phyloP scores from a whole-genome alignment of 345 rosid species.

The Euclidium syriacum region DNA sequence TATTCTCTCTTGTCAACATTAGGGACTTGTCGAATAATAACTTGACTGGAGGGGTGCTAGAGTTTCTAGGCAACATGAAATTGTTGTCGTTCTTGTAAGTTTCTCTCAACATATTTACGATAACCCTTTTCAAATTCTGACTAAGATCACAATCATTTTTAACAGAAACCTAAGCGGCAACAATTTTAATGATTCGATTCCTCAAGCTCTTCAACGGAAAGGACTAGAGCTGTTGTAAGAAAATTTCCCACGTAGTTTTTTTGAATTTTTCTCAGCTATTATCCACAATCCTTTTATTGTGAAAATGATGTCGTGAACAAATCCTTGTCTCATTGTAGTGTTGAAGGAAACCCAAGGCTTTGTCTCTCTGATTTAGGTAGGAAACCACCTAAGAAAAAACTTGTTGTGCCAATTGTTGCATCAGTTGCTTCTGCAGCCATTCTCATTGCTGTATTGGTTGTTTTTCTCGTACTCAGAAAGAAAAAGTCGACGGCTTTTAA shows the following conservation, averaged over 20 bases:
- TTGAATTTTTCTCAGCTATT: neutral
- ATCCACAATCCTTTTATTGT: too few species aligned
- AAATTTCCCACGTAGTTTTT: neutral
- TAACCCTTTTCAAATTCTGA: neutral
- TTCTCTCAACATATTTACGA: neutral
- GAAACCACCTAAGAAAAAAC: neutral
- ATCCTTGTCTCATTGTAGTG: neutral
- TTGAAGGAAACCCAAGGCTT: slow-evolving; percentile 11
- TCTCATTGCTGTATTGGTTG: neutral
- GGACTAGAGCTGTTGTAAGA: slow-evolving; percentile 10
- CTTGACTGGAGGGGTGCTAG: slow-evolving; percentile 38
- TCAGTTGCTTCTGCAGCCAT: neutral
- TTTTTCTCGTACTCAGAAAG: neutral
- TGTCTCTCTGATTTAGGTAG: neutral
- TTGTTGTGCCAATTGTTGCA: neutral
- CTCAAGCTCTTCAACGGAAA: neutral
- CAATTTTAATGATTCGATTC: slow-evolving; percentile 32
- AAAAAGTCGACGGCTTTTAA: neutral
- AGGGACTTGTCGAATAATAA: slow-evolving; percentile 54
- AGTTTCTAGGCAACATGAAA: slow-evolving; percentile 32
- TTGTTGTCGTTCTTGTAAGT: slow-evolving; percentile 40
- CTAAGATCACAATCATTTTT: neutral
- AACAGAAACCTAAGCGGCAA: slow-evolving; percentile 37
- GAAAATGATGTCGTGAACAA: neutral
- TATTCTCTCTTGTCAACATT: neutral